Percentiles rank a stretch among this genome's conserved stretches.
Conservation (phyloP, 805 yeast genomes). For the Candida patagonica region DNA sequence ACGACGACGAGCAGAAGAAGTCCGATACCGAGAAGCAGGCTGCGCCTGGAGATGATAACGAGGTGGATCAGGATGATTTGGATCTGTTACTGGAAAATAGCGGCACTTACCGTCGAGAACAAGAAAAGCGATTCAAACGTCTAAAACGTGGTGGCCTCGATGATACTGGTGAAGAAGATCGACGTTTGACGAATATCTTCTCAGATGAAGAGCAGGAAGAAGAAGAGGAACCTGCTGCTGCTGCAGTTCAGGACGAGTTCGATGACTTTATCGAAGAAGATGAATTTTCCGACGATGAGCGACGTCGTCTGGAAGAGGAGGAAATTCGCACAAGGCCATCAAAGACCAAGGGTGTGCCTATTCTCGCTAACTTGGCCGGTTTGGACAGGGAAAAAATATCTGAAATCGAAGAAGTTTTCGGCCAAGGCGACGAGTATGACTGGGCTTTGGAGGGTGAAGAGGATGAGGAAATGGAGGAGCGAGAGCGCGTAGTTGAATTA, state of each 20-base stretch:
- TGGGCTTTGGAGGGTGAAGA: conserved; percentile 96
- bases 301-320: conserved; percentile 43
- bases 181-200: conserved; percentile 51
- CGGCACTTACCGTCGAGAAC: conserved; percentile 41
- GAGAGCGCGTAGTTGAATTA: conserved; percentile 43
- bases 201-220: conserved; percentile 42
- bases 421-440: conserved; percentile 93
- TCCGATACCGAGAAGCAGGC: conserved; percentile 6
- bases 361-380: conserved; percentile 31
- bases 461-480: conserved; percentile 34
- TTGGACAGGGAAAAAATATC: conserved; percentile 84
- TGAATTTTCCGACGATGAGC: conserved; percentile 85
- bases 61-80: conserved; percentile 89
- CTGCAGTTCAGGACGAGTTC: conserved; percentile 65
- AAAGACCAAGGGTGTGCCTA: conserved; percentile 11
- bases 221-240: conserved; percentile 30
- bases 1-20: conserved; percentile 12
- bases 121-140: conserved; percentile 48
- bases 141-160: conserved; percentile 52
- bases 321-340: conserved; percentile 30
- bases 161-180: conserved; percentile 12
- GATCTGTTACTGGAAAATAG: conserved; percentile 86
- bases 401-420: conserved; percentile 90
- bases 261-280: conserved; percentile 98
- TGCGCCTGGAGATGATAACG: conserved; percentile 37